Evolutionary conservation across 768 basidiomycete species (phyloP).

Genomic region (Suillus tomentosus): DNA sequence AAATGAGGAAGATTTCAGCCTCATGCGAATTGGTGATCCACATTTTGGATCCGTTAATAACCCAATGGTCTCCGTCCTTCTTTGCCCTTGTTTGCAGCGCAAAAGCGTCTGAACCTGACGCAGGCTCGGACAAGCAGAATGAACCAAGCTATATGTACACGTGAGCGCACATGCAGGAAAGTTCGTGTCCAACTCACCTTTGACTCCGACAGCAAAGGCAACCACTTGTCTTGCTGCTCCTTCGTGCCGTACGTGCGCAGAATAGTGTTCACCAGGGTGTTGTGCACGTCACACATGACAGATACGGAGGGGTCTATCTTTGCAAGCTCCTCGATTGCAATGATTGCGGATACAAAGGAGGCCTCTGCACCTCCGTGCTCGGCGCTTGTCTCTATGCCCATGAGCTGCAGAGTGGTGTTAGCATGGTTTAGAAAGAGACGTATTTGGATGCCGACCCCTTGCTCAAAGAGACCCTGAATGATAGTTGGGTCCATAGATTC

Average conservation of each 20-base stretch:
- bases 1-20: slow-evolving; percentile 90
- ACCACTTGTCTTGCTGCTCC: slow-evolving; percentile 85
- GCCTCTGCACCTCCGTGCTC: slow-evolving; percentile 86
- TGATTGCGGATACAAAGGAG: slow-evolving; percentile 93
- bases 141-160: slow-evolving; percentile 72
- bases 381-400: slow-evolving; percentile 93
- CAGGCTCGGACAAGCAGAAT: slow-evolving; percentile 92
- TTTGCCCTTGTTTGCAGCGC: slow-evolving; percentile 91
- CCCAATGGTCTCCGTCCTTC: slow-evolving; percentile 83
- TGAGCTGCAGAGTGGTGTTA: slow-evolving; percentile 56
- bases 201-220: slow-evolving; percentile 77
- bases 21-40: slow-evolving; percentile 98
- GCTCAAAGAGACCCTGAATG: slow-evolving; percentile 89
- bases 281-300: slow-evolving; percentile 97
- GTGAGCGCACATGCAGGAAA: slow-evolving; percentile 4
- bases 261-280: slow-evolving; percentile 96
- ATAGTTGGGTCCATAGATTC: slow-evolving; percentile 90
- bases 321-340: slow-evolving; percentile 96
- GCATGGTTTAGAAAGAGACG: slow-evolving; percentile 5
- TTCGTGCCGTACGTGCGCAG: slow-evolving; percentile 83
- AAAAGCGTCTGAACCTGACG: slow-evolving; percentile 96
- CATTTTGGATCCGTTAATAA: slow-evolving; percentile 98
- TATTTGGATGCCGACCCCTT: slow-evolving; percentile 64
- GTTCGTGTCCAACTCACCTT: slow-evolving; percentile 50
- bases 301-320: slow-evolving; percentile 96